phyloP scores from a whole-genome alignment of 192 early-diverging fungal species.

The Polychytrium aggregatum region DNA sequence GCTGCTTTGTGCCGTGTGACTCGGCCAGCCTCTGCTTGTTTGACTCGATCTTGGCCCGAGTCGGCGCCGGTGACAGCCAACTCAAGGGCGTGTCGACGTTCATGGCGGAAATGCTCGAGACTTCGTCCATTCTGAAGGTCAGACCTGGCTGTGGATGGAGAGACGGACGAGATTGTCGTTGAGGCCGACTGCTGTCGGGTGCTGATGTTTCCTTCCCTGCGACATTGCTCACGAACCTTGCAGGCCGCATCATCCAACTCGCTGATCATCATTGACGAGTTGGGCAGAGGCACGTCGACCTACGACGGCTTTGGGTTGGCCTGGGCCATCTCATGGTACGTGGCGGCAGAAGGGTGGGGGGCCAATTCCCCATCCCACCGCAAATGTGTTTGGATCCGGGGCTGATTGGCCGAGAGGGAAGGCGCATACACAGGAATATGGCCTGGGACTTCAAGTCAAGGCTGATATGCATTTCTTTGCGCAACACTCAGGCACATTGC shows the following conservation, averaged over 20 bases:
- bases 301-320: conserved; percentile 96
- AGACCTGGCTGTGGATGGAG: too few relatives aligned
- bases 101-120: conserved; percentile 82
- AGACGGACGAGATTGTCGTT: too few relatives aligned
- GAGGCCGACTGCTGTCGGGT: too few relatives aligned
- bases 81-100: conserved; percentile 91
- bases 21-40: conserved; percentile 60
- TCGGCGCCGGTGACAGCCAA: conserved; percentile 90
- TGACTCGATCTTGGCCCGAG: conserved; percentile 81
- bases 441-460: too few relatives aligned
- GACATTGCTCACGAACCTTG: background rate
- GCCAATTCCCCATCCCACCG: too few relatives aligned
- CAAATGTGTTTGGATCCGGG: too few relatives aligned
- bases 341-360: too few relatives aligned
- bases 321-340: conserved; percentile 97
- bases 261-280: conserved; percentile 90
- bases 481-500: conserved; percentile 70
- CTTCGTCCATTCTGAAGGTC: conserved; percentile 76
- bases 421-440: too few relatives aligned
- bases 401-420: too few relatives aligned
- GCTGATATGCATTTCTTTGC: too few relatives aligned
- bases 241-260: conserved; percentile 69
- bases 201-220: background rate
- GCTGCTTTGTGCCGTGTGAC: conserved; percentile 84
- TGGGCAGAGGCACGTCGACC: conserved; percentile 95